Conservation (phyloP, 2,329 filamentous ascomycete genomes). For the Pyrenochaeta sp. region DNA sequence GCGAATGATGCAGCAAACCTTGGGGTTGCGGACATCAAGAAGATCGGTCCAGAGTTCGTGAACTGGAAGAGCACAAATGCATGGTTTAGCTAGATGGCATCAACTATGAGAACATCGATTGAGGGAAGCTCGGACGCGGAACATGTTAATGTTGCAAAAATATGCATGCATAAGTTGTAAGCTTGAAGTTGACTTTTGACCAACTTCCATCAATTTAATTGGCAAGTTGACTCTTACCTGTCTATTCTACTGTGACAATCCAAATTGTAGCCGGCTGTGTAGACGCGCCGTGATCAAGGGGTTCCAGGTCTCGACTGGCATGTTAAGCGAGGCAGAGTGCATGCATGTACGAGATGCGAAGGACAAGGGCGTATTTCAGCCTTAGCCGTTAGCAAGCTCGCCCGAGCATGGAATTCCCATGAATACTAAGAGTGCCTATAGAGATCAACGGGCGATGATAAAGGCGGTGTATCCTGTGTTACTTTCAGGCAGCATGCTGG, state of each 20-base stretch:
- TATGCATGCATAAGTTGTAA: too few species aligned
- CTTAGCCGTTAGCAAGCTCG: not conserved
- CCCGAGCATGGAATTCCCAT: too few species aligned
- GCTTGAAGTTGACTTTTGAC: too few species aligned
- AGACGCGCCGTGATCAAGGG: not conserved
- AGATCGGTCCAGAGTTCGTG: slow-evolving; percentile 36
- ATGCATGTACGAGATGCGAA: not conserved
- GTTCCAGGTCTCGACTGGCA: not conserved
- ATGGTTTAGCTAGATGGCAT: slow-evolving; percentile 20
- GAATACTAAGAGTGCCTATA: not conserved
- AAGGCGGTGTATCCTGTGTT: not conserved
- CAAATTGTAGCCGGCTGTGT: too few species aligned
- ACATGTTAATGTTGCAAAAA: too few species aligned
- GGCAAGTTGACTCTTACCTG: too few species aligned
- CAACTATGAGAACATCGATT: not conserved
- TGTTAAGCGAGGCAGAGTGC: not conserved
- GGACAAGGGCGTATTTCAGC: not conserved
- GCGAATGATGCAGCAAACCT: slow-evolving; percentile 45
- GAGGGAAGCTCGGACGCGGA: too few species aligned
- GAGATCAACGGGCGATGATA: not conserved
- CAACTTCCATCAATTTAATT: too few species aligned
- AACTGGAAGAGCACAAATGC: slow-evolving; percentile 28
- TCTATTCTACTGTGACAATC: too few species aligned
- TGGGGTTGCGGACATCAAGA: slow-evolving; percentile 41
- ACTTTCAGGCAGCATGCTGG: too few species aligned